These are phyloP conservation scores for Steccherinum ochraceum DNA, from an alignment of 768 basidiomycete genomes.

Conservation along the genomic window DNA sequence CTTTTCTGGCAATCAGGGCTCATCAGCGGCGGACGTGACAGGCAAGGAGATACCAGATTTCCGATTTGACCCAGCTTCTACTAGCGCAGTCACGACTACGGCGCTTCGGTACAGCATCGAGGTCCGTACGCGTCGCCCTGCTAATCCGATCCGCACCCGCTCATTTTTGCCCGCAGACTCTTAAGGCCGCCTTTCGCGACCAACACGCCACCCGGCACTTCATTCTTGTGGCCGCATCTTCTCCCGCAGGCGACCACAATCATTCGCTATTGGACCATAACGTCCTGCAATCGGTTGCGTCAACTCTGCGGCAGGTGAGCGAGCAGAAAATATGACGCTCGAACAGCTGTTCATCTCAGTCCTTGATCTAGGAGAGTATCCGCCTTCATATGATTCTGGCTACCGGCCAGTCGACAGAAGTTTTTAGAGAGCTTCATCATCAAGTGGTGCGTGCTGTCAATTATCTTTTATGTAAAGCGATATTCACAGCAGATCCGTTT, in stretches of 20 bases:
- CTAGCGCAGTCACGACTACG: conserved; percentile 12
- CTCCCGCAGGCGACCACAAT: conserved; percentile 29
- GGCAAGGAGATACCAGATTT: conserved; percentile 13
- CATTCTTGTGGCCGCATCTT: conserved; percentile 47
- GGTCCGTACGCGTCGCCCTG: conserved; percentile 5
- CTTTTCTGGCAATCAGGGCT: conserved; percentile 8
- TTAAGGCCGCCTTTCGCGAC: conserved; percentile 5
- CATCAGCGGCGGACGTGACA: conserved; percentile 1
- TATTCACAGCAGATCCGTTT: conserved; percentile 1
- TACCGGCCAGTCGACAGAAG: conserved; percentile 37
- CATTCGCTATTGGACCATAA: conserved; percentile 5
- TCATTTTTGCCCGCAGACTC: not conserved
- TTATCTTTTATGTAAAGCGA: not conserved
- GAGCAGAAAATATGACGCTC: conserved; percentile 13
- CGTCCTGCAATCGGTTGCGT: conserved; percentile 8
- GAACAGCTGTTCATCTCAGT: not conserved
- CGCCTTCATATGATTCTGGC: conserved; percentile 54
- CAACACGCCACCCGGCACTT: conserved; percentile 37
- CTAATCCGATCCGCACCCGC: not conserved
- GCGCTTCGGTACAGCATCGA: conserved; percentile 15
- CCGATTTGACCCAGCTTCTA: conserved; percentile 9
- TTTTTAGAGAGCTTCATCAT: conserved; percentile 42
- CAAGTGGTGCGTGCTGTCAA: conserved; percentile 33
- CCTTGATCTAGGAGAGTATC: conserved; percentile 43
- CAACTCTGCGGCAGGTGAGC: conserved; percentile 13